Conservation (phyloP, 768 basidiomycete species). For the Boletus speciosus region DNA sequence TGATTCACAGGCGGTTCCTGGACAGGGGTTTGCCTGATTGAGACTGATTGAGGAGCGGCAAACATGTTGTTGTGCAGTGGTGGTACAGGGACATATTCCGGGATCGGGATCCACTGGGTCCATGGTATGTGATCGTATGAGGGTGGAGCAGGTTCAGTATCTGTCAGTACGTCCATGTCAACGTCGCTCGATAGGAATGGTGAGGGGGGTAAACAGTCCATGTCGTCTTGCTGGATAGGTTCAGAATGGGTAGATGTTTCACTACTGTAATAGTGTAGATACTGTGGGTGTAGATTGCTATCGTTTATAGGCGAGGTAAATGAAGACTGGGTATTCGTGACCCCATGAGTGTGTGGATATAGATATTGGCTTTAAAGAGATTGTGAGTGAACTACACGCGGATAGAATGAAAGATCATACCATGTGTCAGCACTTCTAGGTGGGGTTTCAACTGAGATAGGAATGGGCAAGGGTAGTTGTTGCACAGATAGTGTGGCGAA, state of each 20-base stretch:
- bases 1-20: constrained; percentile 1
- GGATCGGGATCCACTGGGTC: neutral
- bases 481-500: neutral
- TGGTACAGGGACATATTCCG: neutral
- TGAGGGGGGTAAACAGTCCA: constrained; percentile 12
- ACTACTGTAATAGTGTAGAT: neutral
- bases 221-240: constrained; percentile 2
- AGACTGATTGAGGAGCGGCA: neutral
- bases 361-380: neutral
- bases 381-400: neutral
- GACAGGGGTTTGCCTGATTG: neutral
- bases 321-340: neutral
- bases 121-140: neutral
- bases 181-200: constrained; percentile 2
- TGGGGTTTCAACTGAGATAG: neutral
- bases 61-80: neutral
- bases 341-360: neutral
- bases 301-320: neutral
- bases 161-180: constrained; percentile 11
- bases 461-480: neutral
- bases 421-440: neutral
- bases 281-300: neutral
- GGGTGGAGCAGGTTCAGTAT: neutral
- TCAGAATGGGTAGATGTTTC: neutral
- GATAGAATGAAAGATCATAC: neutral